Percentiles rank a stretch among this genome's conserved stretches.
These are phyloP conservation scores for Wickerhamiella allomyrinae DNA, from an alignment of 805 yeast species.

Conservation along the genomic window DNA sequence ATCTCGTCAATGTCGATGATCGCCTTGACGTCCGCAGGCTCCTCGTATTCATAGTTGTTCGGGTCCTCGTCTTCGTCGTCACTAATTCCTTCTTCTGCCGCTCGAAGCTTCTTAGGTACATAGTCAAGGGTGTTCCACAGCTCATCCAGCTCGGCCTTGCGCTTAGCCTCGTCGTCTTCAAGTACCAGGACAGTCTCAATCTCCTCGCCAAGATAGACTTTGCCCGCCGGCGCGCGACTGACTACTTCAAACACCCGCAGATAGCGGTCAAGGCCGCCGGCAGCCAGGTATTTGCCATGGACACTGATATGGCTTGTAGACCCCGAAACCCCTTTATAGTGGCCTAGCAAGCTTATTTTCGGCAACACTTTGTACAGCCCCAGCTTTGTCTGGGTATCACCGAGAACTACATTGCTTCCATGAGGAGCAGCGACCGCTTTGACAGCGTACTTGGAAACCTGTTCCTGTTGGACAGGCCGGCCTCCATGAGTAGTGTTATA, in stretches of 20 bases:
- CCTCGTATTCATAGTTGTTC: neutral
- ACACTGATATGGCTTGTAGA: slow-evolving; percentile 34
- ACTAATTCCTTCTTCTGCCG: neutral
- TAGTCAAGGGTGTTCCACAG: slow-evolving; percentile 27
- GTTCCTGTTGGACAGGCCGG: slow-evolving; percentile 47
- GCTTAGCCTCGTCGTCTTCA: slow-evolving; percentile 27
- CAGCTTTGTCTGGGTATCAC: slow-evolving; percentile 58
- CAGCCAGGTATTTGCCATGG: slow-evolving; percentile 32
- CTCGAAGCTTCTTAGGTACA: neutral
- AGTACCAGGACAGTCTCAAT: slow-evolving; percentile 39
- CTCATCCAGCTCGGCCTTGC: slow-evolving; percentile 25
- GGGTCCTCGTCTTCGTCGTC: neutral
- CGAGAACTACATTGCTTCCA: slow-evolving; percentile 39
- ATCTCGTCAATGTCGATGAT: too few species aligned
- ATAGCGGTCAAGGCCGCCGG: slow-evolving; percentile 84
- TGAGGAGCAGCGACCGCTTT: slow-evolving; percentile 27
- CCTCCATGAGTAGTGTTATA: slow-evolving; percentile 58
- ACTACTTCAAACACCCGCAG: slow-evolving; percentile 57
- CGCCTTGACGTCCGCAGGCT: too few species aligned
- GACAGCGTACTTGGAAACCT: slow-evolving; percentile 42
- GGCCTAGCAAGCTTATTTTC: slow-evolving; percentile 37
- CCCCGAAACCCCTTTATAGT: slow-evolving; percentile 66
- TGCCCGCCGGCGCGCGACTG: slow-evolving; percentile 46
- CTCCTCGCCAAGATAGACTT: slow-evolving; percentile 66
- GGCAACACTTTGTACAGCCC: slow-evolving; percentile 25